Evolutionary conservation across 495 filamentous ascomycete genomes (phyloP), one percentile per base, ranked within the genome.

Genomic region (Penicillium turbatum): DNA sequence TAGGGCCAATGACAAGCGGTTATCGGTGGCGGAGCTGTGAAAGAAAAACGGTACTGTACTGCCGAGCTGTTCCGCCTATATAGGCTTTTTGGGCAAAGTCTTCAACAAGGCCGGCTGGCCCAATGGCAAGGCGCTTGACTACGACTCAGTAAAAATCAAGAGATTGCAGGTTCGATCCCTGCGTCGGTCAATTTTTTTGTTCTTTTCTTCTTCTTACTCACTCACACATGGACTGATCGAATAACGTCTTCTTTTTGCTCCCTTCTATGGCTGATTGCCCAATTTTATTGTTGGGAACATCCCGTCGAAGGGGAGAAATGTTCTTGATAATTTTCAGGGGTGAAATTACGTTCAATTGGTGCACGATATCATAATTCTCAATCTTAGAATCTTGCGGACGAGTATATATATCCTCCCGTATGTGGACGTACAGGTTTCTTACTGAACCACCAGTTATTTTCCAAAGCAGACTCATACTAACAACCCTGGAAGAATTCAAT

Each of bases 101-200:
- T 42, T 19, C 19, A 51, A 36, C 9, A 53, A 48, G 68, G 69
- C 67, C 70, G 62, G 72, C 72, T 83, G 78, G 80, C 79, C 78
- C 76, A 83, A 83, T 83, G 81, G 81, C 75, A 83, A 83, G 81
- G 80, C 80, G 80, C 81, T 83, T 83, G 81, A 83, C 81, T 83
- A 82, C 80, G 80, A n/a, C n/a, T n/a, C n/a, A n/a, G n/a, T n/a
- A n/a, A n/a, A n/a, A 80, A 80, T 80, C 77, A 80, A 80, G 77
- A 80, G 77, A 80, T 80, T 79, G 70, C 70, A 73, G 69, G 70
- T 62, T 66, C 60, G 61, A 69, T 57, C 65, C 66, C 70, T 66
- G 69, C 70, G 63, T 72, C 66, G 66, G 68, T 69, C 63, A 68
- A 47, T 31, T 35, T 48, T 34, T 10, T 6, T 31, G 30, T 54